Conservation (phyloP, 2,329 filamentous ascomycete species). For the Fusarium solani-melongenae region DNA sequence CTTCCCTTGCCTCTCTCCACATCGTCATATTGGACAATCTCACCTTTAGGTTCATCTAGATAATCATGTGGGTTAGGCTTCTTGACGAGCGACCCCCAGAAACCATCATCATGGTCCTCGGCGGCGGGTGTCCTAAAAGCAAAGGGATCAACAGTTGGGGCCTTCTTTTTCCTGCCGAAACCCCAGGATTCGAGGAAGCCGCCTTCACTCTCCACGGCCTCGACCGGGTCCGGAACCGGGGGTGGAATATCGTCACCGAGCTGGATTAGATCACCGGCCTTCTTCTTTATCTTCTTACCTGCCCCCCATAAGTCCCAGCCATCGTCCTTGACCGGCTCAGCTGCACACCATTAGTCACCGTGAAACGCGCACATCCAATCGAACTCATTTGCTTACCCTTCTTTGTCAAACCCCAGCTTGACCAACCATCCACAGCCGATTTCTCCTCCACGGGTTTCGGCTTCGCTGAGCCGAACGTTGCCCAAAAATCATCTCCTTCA, state of each 20-base stretch:
- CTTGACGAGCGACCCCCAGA: constrained; percentile 49
- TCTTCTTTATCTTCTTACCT: constrained; percentile 56
- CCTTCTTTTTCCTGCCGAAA: constrained; percentile 62
- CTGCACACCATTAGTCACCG: constrained; percentile 13
- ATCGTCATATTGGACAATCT: constrained; percentile 59
- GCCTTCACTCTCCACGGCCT: constrained; percentile 52
- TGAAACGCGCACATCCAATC: constrained; percentile 1
- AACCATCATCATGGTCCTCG: constrained; percentile 57
- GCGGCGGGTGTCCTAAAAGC: constrained; percentile 54
- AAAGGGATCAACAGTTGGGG: constrained; percentile 37
- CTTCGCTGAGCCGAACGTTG: constrained; percentile 35
- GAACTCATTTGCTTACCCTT: constrained; percentile 40
- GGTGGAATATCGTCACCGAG: constrained; percentile 48
- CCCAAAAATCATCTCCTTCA: constrained; percentile 45
- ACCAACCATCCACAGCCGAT: constrained; percentile 30
- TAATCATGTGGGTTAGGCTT: constrained; percentile 63
- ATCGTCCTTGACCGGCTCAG: constrained; percentile 32
- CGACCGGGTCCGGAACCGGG: constrained; percentile 45
- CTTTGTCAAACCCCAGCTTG: constrained; percentile 35
- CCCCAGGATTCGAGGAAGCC: constrained; percentile 69
- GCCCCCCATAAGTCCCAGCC: constrained; percentile 45
- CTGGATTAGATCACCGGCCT: constrained; percentile 51
- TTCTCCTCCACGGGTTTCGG: constrained; percentile 37
- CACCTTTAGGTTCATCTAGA: constrained; percentile 55
- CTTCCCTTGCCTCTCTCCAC: constrained; percentile 56